These are phyloP conservation scores for Schizochytrium sp. DNA, from an alignment of 108 stramenopile species.

Conservation along the genomic window DNA sequence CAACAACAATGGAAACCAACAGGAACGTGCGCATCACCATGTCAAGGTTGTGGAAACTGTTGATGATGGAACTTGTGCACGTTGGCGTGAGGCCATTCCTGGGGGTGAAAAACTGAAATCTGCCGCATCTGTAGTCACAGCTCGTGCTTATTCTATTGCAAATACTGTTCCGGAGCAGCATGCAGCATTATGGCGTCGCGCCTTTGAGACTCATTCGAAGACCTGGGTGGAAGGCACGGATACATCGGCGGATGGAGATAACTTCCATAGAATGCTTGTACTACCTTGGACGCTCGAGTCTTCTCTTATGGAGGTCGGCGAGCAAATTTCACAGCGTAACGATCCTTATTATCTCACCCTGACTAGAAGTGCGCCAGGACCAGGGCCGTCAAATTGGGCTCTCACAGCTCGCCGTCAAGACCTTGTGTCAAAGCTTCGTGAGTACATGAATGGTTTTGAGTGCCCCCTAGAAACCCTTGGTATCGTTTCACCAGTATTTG, in stretches of 20 bases:
- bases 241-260: neutral
- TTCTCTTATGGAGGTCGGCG: neutral
- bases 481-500: neutral
- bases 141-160: neutral
- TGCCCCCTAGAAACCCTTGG: neutral
- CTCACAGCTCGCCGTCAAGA: neutral
- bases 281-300: conserved; percentile 31
- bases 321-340: neutral
- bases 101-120: neutral
- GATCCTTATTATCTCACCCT: conserved; percentile 24
- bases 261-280: conserved; percentile 6
- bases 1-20: no score
- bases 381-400: conserved; percentile 4
- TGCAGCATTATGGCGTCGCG: conserved; percentile 8
- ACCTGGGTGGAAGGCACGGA: neutral
- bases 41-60: neutral
- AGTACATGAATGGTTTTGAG: neutral
- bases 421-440: neutral
- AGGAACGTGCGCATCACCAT: no score
- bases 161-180: neutral
- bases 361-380: neutral
- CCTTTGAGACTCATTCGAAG: neutral
- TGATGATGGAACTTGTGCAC: neutral
- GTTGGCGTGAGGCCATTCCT: neutral
- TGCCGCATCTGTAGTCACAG: neutral